Evolutionary conservation across 805 yeast species (phyloP).

Genomic region (Saccharomycopsis javanensis): DNA sequence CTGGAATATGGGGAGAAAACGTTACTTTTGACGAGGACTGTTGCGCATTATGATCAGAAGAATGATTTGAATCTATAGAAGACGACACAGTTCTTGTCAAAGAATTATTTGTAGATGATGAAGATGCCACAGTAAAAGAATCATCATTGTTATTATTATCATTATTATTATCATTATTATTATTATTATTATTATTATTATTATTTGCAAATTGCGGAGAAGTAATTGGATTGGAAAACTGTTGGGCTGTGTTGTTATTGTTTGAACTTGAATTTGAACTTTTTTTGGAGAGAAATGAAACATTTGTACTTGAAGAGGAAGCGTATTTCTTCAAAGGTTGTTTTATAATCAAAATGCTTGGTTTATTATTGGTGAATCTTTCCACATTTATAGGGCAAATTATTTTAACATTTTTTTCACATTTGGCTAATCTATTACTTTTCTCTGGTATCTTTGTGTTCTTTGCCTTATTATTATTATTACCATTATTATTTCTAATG

Average conservation of each 20-base stretch:
- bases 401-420: constrained; percentile 51
- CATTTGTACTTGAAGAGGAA: constrained; percentile 23
- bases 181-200: neutral
- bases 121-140: neutral
- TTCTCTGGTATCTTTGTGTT: constrained; percentile 10
- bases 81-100: neutral
- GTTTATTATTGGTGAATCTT: constrained; percentile 52
- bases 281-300: constrained; percentile 2
- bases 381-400: constrained; percentile 70
- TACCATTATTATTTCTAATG: constrained; percentile 9
- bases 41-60: neutral
- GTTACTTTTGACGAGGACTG: neutral
- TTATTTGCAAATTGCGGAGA: no score
- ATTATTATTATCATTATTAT: neutral
- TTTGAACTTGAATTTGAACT: constrained; percentile 21
- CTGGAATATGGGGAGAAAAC: constrained; percentile 4
- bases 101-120: neutral
- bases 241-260: constrained; percentile 7
- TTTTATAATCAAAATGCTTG: constrained; percentile 54
- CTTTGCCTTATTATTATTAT: constrained; percentile 4
- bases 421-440: constrained; percentile 29
- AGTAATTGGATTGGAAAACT: neutral
- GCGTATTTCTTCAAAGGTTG: constrained; percentile 36
- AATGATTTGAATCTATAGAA: neutral
- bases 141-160: neutral